Percentiles rank a stretch among this genome's conserved stretches.
Evolutionary conservation across 1,284 basidiomycete genomes (phyloP).

Genomic region (Cryptococcus sp.): DNA sequence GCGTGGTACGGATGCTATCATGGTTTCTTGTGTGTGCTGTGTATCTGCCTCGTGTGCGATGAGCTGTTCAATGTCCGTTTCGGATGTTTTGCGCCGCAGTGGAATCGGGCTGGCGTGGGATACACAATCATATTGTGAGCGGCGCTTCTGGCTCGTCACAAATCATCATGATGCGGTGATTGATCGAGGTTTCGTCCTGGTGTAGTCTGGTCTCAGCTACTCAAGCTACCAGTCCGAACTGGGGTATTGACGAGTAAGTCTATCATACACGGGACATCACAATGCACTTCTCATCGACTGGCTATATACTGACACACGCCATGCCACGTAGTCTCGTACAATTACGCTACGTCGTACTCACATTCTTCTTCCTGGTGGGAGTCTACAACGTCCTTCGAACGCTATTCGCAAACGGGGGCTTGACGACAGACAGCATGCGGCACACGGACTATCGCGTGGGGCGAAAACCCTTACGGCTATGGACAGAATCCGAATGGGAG

Average conservation of each 20-base stretch:
- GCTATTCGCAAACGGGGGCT: slow-evolving; percentile 9
- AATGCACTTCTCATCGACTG: not conserved
- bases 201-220: slow-evolving; percentile 26
- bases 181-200: not conserved
- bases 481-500: slow-evolving; percentile 21
- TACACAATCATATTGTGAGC: slow-evolving; percentile 42
- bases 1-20: slow-evolving; percentile 40
- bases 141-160: not conserved
- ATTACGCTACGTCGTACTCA: slow-evolving; percentile 27
- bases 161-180: not conserved
- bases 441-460: slow-evolving; percentile 21
- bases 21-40: slow-evolving; percentile 24
- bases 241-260: slow-evolving; percentile 24
- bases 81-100: slow-evolving; percentile 39
- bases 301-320: not conserved
- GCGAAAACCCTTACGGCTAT: slow-evolving; percentile 23
- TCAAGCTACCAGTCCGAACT: slow-evolving; percentile 31
- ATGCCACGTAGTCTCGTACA: slow-evolving; percentile 13
- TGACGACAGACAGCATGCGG: slow-evolving; percentile 9
- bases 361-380: slow-evolving; percentile 30
- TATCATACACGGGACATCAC: not conserved
- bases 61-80: slow-evolving; percentile 37
- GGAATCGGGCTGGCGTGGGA: slow-evolving; percentile 32
- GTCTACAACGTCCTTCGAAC: slow-evolving; percentile 34
- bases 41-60: slow-evolving; percentile 32